Evolutionary conservation across 306 rosid species (phyloP).

Genomic region (Vicia sativa): DNA sequence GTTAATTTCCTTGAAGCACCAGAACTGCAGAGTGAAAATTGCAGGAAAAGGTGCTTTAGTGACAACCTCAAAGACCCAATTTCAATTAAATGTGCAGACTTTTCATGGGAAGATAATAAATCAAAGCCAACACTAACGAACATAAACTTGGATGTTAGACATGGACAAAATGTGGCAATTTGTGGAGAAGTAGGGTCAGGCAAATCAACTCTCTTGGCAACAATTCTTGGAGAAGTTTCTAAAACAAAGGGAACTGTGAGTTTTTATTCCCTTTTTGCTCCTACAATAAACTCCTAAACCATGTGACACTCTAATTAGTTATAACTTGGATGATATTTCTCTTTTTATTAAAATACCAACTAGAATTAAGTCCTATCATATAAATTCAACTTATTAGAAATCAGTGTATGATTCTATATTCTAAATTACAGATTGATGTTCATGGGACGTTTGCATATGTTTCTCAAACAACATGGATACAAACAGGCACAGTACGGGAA

Average conservation of each 20-base stretch:
- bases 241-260: conserved; percentile 14
- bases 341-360: background rate
- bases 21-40: conserved; percentile 52
- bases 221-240: no score
- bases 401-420: background rate
- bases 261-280: background rate
- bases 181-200: no score
- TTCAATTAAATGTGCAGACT: conserved; percentile 52
- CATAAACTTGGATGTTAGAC: no score
- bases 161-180: no score
- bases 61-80: conserved; percentile 34
- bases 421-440: conserved; percentile 1
- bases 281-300: background rate
- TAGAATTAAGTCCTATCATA: background rate
- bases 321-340: background rate
- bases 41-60: background rate
- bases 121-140: no score
- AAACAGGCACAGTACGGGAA: no score
- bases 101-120: conserved; percentile 59
- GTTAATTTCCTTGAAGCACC: conserved; percentile 61
- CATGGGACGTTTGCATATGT: no score
- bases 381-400: background rate
- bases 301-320: background rate
- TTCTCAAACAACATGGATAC: no score
- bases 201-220: no score